A percentile compares a stretch with the other conserved stretches of the same genome.
These are phyloP conservation scores for Alternaria gansuensis DNA, from an alignment of 2,329 filamentous ascomycete species.

Conservation along the genomic window DNA sequence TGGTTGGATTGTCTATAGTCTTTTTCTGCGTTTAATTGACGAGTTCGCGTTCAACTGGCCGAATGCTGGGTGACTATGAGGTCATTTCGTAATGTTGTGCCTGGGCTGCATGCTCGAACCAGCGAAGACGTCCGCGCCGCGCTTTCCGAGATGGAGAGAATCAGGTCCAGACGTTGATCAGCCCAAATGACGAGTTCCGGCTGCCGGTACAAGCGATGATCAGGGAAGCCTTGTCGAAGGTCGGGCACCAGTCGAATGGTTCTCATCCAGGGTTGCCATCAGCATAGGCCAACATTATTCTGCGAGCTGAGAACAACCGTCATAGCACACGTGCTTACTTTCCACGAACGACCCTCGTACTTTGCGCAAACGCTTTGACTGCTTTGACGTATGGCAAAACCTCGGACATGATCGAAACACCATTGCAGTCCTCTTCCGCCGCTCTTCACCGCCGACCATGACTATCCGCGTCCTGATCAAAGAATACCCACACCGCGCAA, in stretches of 20 bases:
- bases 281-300: constrained; percentile 26
- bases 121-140: constrained; percentile 12
- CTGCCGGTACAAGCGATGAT: constrained; percentile 24
- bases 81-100: constrained; percentile 11
- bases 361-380: constrained; percentile 7
- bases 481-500: constrained; percentile 85
- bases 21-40: background rate
- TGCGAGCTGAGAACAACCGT: constrained; percentile 27
- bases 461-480: constrained; percentile 80
- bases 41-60: background rate
- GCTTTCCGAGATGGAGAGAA: constrained; percentile 7
- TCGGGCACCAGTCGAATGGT: constrained; percentile 32
- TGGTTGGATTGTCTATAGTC: background rate
- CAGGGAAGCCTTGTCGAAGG: constrained; percentile 25
- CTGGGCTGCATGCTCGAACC: constrained; percentile 8
- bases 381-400: constrained; percentile 7
- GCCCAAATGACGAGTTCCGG: constrained; percentile 18
- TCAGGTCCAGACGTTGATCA: constrained; percentile 15
- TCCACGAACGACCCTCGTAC: constrained; percentile 25
- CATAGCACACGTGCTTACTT: constrained; percentile 39
- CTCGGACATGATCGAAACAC: constrained; percentile 37
- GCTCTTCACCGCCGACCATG: constrained; percentile 41
- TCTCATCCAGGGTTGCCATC: constrained; percentile 26
- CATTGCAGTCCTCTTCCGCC: constrained; percentile 17
- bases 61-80: constrained; percentile 13